Evolutionary conservation across 2,329 filamentous ascomycete genomes (phyloP), one percentile per base, ranked within the genome.

Genomic region (Orbilia javanica): DNA sequence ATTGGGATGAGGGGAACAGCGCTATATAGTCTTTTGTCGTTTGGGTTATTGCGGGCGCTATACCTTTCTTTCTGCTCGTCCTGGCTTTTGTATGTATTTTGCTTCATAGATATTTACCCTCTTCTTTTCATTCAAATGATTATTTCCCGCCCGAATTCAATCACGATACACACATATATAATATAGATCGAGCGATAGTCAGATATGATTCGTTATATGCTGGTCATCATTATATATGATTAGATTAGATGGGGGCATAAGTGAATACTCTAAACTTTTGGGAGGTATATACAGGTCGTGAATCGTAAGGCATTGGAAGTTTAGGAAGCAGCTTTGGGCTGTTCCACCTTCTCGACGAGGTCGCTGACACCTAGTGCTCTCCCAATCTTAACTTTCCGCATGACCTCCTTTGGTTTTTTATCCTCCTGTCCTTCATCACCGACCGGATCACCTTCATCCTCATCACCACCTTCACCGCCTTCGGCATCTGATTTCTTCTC

Each of bases 351-450:
- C 36, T 82, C 81, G 42, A 80, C 79, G 29, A 82, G 75, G 64
- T 82, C 81, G 39, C 79, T 79, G 15, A 82, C 81, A 13, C 81
- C 81, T 15, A 82, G 65, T 1, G 72, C 73, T 20, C 81, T 67
- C 25, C 81, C 81, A 27, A 82, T 92, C 85, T 93, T 94, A 78
- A 96, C 92, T 55, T 82, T 81, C 4, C 81, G 80, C 79, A 80
- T 81, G 42, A 80, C 80, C n/a, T 76, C 65, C 66, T 80, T 80
- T 79, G 85, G 84, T 68, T 84, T 85, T 79, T 86, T 85, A 70
- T 84, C 83, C 42, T 84, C 85, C 22, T 84, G 86, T 53, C 87
- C 84, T 73, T 86, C 85, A 70, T 86, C 85, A 11, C 83, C 84
- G 62, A 83, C 83, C 48, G 84, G 84, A 36, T 79, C 81, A 10